These are phyloP conservation scores for Cercospora sp. DNA, from an alignment of 2,329 filamentous ascomycete species.

Conservation along the genomic window DNA sequence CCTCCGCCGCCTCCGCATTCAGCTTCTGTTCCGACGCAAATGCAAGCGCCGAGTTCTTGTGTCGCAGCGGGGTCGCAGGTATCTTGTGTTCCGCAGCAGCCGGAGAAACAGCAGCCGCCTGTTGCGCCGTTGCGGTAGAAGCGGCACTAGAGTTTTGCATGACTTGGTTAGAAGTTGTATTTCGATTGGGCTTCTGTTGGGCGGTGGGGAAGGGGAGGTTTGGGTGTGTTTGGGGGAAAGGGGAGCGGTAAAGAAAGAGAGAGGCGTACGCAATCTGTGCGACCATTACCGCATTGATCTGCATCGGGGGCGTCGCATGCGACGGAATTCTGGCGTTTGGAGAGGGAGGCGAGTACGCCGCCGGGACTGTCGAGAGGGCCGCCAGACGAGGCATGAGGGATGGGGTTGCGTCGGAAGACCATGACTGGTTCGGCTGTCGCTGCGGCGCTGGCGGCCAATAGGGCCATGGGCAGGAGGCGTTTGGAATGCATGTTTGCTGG, in stretches of 20 bases:
- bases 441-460: neutral
- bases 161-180: neutral
- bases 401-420: neutral
- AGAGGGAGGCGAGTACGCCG: neutral
- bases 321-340: neutral
- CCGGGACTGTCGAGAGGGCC: neutral
- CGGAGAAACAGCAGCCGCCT: neutral
- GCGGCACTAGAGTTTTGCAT: neutral
- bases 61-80: neutral
- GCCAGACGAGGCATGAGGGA: neutral
- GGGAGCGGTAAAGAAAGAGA: neutral
- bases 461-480: neutral
- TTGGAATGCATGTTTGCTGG: neutral
- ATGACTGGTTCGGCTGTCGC: neutral
- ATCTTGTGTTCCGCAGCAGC: neutral
- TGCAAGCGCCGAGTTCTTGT: neutral
- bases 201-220: neutral
- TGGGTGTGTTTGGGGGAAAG: neutral
- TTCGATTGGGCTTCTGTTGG: too few species aligned
- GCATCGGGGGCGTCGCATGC: neutral
- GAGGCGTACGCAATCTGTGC: neutral
- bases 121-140: neutral
- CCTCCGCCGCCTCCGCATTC: neutral
- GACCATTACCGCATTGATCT: neutral
- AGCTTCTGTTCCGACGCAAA: neutral